Percentiles rank a stretch among this genome's conserved stretches.
Conservation (phyloP, 148 eudicot genomes). For the Persicaria tinctoria region DNA sequence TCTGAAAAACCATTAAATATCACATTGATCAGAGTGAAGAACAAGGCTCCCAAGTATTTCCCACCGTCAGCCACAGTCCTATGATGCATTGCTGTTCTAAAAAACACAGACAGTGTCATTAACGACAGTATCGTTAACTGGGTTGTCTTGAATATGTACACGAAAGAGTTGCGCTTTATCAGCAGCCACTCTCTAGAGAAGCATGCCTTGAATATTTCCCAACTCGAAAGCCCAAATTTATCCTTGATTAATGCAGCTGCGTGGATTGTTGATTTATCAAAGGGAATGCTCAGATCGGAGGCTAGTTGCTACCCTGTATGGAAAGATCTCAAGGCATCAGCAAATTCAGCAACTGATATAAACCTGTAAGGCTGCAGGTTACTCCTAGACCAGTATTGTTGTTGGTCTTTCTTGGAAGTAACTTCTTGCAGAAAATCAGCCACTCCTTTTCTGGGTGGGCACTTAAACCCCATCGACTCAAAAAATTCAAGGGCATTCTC, state of each 20-base stretch:
- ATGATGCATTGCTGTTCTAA: slow-evolving; percentile 58
- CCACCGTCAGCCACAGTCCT: slow-evolving; percentile 40
- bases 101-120: slow-evolving; percentile 46
- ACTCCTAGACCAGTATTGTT: slow-evolving; percentile 56
- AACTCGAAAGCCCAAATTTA: slow-evolving; percentile 52
- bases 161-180: slow-evolving; percentile 54
- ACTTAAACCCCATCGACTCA: slow-evolving; percentile 55
- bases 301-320: slow-evolving; percentile 36
- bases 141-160: slow-evolving; percentile 57
- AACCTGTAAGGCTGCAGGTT: slow-evolving; percentile 38
- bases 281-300: slow-evolving; percentile 43
- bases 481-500: slow-evolving; percentile 56
- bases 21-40: slow-evolving; percentile 53
- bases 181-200: slow-evolving; percentile 71
- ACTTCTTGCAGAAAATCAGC: slow-evolving; percentile 90
- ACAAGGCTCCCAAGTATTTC: slow-evolving; percentile 56
- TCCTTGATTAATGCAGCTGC: slow-evolving; percentile 53
- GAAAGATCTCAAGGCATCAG: slow-evolving; percentile 42
- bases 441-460: slow-evolving; percentile 73
- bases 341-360: slow-evolving; percentile 43
- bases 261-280: slow-evolving; percentile 49
- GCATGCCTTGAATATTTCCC: slow-evolving; percentile 56
- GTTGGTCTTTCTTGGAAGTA: slow-evolving; percentile 71
- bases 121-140: slow-evolving; percentile 69
- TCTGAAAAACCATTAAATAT: slow-evolving; percentile 73